Evolutionary conservation across 352 stramenopile species (phyloP), one percentile per base, ranked within the genome.

Genomic region (Phytophthora fragariaefolia): DNA sequence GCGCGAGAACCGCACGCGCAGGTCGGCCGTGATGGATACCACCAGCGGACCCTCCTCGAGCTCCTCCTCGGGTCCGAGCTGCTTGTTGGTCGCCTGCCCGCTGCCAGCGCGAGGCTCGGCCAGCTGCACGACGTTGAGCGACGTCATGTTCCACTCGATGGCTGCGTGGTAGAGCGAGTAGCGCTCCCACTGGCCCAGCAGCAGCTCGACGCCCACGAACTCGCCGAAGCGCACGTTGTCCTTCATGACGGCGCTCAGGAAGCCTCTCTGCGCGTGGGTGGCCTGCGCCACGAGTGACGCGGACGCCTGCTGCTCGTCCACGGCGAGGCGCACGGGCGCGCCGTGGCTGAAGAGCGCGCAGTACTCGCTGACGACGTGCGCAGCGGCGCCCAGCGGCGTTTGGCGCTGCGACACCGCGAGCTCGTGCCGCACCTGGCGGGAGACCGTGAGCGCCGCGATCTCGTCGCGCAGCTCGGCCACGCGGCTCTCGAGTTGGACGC

Each of bases 141-240:
- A 80, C 48, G 69, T 76, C 55, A 89, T 69, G 8, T 71, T 70
- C 64, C 76, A 87, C 42, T 73, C 49, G n/a, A 91, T 72, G 10
- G 69, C 55, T 1, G 69, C 56, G 57, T 86, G 69, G 52, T 73
- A 85, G 17, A 74, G 46, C n/a, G 79, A 83, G 66, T 91, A 88
- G 38, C 76, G 77, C 42, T 87, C 60, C 80, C 82, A 89, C 34
- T 88, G 80, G 45, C 69, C 56, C 30, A 89, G 9, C 15, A 87
- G 34, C 54, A 80, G 67, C 13, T 71, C 45, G 4, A 83, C 62
- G 17, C 80, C 79, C 8, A 58, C 24, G 49, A 83, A 74, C 17
- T 81, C 69, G 5, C 79, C 78, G 49, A 91, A 89, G 6, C 62
- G 59, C 32, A 89, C 69, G 50, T 70, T 54, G 3, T 71, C 66